Base-by-base conservation (phyloP, 78 protist genomes). In the Ministeria vibrans region DNA sequence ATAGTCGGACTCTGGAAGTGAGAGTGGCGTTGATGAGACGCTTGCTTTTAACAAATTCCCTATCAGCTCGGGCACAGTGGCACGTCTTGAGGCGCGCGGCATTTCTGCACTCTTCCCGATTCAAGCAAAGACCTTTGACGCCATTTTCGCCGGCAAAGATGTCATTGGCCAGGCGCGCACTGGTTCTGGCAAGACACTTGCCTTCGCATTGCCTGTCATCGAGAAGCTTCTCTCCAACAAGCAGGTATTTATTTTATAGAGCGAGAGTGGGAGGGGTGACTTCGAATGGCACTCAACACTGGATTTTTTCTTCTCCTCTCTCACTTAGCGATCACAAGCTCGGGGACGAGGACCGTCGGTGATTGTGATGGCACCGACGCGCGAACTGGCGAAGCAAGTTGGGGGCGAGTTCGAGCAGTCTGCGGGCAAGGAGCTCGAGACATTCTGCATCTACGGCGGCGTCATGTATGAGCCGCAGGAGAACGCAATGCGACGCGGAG, bases 161-260 rank as follows among this genome's bases (percentile, higher is more conserved):
- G 44, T 87, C 32, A 62, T 87, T 44, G 91, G 81, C 3, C 79
- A 79, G 2, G 85, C 89, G 78, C 49, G 18, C 69, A 91, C 94
- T 22, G 94, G 94, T 13, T 70, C 85, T 5, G 94, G 94, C 34
- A 90, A 90, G 83, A 90, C 94, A 0, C 84, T 90, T 39, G 62
- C 91, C 20, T 90, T 79, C 64, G 32, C 42, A 27, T 82, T 86
- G 2, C 93, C 93, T 0, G 75, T 78, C 68, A 46, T 79, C 18
- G 63, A 72, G 41, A 28, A 46, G 36, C 64, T 76, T n/a, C n/a
- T n/a, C n/a, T n/a, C n/a, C n/a, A n/a, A n/a, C n/a, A n/a, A n/a
- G n/a, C n/a, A n/a, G n/a, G n/a, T n/a, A n/a, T n/a, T n/a, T n/a
- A n/a, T n/a, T n/a, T n/a, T n/a, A n/a, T n/a, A n/a, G n/a, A n/a